Evolutionary conservation across 2,329 filamentous ascomycete species (phyloP).

Genomic region (Microdochium bolleyi): DNA sequence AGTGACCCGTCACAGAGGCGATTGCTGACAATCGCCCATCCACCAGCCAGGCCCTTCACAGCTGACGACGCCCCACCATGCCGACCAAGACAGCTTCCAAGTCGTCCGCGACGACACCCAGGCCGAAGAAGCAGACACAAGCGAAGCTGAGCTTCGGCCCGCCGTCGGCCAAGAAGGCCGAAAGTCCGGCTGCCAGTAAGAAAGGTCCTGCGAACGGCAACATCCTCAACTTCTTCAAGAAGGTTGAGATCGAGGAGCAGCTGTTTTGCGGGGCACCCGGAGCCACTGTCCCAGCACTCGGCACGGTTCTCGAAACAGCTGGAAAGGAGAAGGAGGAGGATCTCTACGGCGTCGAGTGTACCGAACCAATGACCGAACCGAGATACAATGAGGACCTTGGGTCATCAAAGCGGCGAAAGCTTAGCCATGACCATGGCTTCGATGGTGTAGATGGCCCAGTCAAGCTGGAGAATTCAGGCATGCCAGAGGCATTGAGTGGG

Average conservation of each 20-base stretch:
- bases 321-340: slow-evolving; percentile 19
- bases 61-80: neutral
- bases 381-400: slow-evolving; percentile 30
- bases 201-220: slow-evolving; percentile 47
- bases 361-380: slow-evolving; percentile 17
- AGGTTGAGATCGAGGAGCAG: slow-evolving; percentile 51
- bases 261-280: slow-evolving; percentile 40
- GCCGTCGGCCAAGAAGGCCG: slow-evolving; percentile 8
- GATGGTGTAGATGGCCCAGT: slow-evolving; percentile 2
- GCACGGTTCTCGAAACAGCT: slow-evolving; percentile 8
- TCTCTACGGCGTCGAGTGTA: slow-evolving; percentile 22
- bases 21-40: too few species aligned
- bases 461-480: slow-evolving; percentile 1
- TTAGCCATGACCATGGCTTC: slow-evolving; percentile 15
- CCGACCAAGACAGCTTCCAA: neutral
- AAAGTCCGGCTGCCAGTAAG: slow-evolving; percentile 17
- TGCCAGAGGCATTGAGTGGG: neutral
- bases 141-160: slow-evolving; percentile 20
- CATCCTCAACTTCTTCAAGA: slow-evolving; percentile 70
- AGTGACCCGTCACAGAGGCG: too few species aligned
- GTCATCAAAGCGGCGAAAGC: slow-evolving; percentile 33
- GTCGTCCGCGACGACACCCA: neutral
- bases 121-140: slow-evolving; percentile 6
- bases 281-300: slow-evolving; percentile 17
- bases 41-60: neutral